phyloP scores from a whole-genome alignment of 225 moss, liverwort and hornwort species.

The Pseudoscleropodium purum region DNA sequence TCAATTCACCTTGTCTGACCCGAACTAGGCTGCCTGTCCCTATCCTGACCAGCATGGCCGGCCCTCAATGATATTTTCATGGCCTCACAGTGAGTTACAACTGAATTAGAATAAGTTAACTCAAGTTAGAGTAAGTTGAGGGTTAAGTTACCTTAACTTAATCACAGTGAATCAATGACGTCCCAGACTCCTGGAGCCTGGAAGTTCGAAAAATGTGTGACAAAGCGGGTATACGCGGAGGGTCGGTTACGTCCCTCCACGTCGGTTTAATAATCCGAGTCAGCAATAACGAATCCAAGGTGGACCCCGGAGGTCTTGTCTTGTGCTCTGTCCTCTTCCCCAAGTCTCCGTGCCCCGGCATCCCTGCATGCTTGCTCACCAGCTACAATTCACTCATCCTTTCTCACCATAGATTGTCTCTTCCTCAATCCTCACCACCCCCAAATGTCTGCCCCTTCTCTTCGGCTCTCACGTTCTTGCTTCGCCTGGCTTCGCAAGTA shows the following conservation, averaged over 20 bases:
- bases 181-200: neutral
- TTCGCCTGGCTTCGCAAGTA: neutral
- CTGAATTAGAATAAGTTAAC: neutral
- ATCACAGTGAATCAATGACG: neutral
- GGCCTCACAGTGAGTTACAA: neutral
- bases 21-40: neutral
- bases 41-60: neutral
- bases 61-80: neutral
- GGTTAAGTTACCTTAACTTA: neutral
- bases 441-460: neutral
- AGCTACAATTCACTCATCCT: neutral
- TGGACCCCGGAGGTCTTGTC: neutral
- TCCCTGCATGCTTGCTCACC: neutral
- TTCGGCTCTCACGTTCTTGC: neutral
- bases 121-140: neutral
- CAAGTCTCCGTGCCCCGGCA: neutral
- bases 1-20: neutral
- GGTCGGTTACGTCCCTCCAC: neutral
- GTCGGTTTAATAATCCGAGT: neutral
- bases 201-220: neutral
- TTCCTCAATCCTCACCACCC: neutral
- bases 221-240: neutral
- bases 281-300: neutral
- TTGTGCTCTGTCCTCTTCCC: neutral
- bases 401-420: neutral